Evolutionary conservation across 495 filamentous ascomycete species (phyloP).

Genomic region (Gamarada debralockiae): DNA sequence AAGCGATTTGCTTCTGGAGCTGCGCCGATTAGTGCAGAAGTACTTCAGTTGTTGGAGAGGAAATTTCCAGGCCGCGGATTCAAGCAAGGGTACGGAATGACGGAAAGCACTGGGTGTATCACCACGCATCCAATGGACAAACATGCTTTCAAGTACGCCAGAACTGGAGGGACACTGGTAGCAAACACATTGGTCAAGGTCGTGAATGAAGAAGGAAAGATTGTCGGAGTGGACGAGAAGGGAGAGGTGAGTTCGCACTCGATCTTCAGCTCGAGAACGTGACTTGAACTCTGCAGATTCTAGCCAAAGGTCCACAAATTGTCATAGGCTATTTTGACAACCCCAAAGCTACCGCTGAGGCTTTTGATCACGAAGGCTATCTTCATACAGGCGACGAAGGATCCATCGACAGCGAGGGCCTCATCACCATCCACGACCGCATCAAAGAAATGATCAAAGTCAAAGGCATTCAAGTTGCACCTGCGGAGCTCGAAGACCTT

Average conservation of each 20-base stretch:
- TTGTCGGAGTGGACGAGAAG: conserved; percentile 41
- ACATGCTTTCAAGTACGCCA: conserved; percentile 51
- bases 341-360: conserved; percentile 45
- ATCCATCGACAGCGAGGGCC: conserved; percentile 48
- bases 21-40: conserved; percentile 61
- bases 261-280: conserved; percentile 13
- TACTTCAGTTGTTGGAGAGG: conserved; percentile 50
- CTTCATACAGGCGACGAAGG: conserved; percentile 68
- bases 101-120: conserved; percentile 59
- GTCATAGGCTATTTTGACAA: conserved; percentile 66
- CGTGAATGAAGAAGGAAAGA: conserved; percentile 43
- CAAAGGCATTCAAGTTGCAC: conserved; percentile 69
- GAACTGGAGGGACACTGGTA: conserved; percentile 53
- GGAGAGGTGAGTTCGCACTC: conserved; percentile 48
- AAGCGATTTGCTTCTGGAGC: conserved; percentile 52
- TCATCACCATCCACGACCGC: conserved; percentile 62
- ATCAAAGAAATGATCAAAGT: conserved; percentile 70
- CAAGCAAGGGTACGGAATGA: conserved; percentile 68
- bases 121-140: conserved; percentile 50
- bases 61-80: conserved; percentile 60
- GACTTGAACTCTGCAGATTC: conserved; percentile 60
- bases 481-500: conserved; percentile 69
- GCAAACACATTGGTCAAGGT: conserved; percentile 58
- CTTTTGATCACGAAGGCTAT: conserved; percentile 59
- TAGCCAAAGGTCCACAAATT: conserved; percentile 60